phyloP scores from a whole-genome alignment of 2,329 filamentous ascomycete genomes.

The Plectosphaerella plurivora region DNA sequence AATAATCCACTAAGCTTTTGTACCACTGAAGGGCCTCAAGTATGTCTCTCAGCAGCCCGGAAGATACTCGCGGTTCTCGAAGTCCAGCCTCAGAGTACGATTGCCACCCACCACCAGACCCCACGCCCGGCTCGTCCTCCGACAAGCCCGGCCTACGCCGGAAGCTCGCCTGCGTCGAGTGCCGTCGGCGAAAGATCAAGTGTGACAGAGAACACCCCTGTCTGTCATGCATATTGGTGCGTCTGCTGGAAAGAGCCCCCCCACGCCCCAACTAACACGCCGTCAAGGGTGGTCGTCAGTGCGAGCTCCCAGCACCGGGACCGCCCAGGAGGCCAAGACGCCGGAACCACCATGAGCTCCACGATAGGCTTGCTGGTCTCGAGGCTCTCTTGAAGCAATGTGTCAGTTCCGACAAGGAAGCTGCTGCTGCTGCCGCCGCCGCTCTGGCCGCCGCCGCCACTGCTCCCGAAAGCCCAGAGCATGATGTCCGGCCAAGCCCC shows the following conservation, averaged over 20 bases:
- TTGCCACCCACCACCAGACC: background rate
- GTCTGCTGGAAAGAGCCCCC: background rate
- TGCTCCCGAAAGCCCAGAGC: background rate
- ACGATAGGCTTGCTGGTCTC: constrained; percentile 1
- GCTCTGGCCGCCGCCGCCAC: background rate
- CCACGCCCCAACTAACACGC: background rate
- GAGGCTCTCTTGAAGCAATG: background rate
- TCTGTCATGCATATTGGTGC: constrained; percentile 54
- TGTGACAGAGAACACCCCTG: constrained; percentile 56
- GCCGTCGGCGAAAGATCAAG: constrained; percentile 58
- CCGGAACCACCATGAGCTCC: constrained; percentile 3
- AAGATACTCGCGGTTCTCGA: background rate
- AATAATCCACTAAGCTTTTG: too few species aligned
- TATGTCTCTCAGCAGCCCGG: background rate
- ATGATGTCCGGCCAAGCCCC: background rate
- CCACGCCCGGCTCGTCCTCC: background rate
- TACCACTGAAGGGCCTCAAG: background rate
- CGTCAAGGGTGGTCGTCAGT: background rate
- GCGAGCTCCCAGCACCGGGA: background rate
- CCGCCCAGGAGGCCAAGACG: background rate
- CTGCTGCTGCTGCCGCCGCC: too few species aligned
- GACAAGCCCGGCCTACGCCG: background rate
- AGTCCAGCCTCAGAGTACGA: background rate
- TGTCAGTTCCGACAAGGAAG: background rate
- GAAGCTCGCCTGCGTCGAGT: constrained; percentile 46